Percentiles rank a stretch among this genome's conserved stretches.
Evolutionary conservation across 345 rosid genomes (phyloP).

Genomic region (Sonneratia caseolaris): DNA sequence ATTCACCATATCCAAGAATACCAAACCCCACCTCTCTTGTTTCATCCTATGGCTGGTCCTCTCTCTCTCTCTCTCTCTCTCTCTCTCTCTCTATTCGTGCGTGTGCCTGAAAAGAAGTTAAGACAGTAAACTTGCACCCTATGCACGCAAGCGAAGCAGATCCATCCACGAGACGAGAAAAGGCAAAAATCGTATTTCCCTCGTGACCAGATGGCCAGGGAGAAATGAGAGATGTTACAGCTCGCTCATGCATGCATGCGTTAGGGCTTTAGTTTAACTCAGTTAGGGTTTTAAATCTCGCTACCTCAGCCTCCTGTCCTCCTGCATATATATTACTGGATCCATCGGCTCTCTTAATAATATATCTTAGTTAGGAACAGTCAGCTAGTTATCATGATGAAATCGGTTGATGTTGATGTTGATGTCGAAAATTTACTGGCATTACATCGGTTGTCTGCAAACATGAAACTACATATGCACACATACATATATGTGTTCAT

Average conservation of each 20-base stretch:
- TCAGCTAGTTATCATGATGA: too few relatives aligned
- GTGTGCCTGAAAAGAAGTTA: background rate
- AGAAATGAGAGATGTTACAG: background rate
- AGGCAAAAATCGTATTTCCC: background rate
- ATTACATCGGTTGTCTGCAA: too few relatives aligned
- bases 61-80: background rate
- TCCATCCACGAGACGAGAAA: background rate
- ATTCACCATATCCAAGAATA: conserved; percentile 12
- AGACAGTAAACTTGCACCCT: too few relatives aligned
- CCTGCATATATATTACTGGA: too few relatives aligned
- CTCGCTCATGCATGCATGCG: background rate
- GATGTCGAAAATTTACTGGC: too few relatives aligned
- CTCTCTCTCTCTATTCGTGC: background rate
- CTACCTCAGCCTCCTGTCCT: background rate
- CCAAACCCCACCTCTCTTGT: background rate
- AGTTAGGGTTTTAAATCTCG: background rate
- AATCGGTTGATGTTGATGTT: too few relatives aligned
- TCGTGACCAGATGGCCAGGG: background rate
- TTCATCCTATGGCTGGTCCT: background rate
- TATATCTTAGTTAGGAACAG: too few relatives aligned
- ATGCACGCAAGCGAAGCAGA: conserved; percentile 1
- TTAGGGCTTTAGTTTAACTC: background rate
- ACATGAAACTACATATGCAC: too few relatives aligned
- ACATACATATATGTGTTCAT: too few relatives aligned
- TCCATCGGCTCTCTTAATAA: too few relatives aligned